Percentiles rank a stretch among this genome's conserved stretches.
phyloP scores from a whole-genome alignment of 169 alveolate genomes.

The Eimeria falciformis region DNA sequence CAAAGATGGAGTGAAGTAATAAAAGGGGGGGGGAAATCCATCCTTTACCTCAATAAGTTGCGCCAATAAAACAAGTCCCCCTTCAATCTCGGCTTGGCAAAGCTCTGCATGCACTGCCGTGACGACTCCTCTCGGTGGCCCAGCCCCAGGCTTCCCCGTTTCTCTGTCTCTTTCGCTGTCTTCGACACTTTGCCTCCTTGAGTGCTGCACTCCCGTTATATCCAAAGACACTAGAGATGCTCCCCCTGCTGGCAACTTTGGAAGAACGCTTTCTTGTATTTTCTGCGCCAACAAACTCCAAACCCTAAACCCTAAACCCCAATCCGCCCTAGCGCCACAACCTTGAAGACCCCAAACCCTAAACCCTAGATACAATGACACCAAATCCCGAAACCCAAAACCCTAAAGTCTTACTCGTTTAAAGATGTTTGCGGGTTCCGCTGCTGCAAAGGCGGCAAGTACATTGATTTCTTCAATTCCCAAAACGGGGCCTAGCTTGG shows the following conservation, averaged over 20 bases:
- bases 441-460: background rate
- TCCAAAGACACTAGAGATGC: slow-evolving; percentile 12
- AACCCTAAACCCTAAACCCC: slow-evolving; percentile 25
- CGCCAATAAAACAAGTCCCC: background rate
- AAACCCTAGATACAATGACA: background rate
- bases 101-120: background rate
- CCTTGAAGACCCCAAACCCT: background rate
- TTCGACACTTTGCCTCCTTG: background rate
- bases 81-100: slow-evolving; percentile 39
- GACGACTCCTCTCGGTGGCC: background rate
- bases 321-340: background rate
- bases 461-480: background rate
- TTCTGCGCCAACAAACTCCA: slow-evolving; percentile 18
- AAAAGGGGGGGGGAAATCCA: no score
- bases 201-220: slow-evolving; percentile 33
- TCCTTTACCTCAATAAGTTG: slow-evolving; percentile 14
- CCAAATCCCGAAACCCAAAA: slow-evolving; percentile 15
- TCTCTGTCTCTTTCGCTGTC: background rate
- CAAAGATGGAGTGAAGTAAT: no score
- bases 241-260: slow-evolving; percentile 3
- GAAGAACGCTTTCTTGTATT: background rate
- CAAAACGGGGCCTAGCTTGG: background rate
- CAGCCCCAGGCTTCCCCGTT: no score
- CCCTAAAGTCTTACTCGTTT: slow-evolving; percentile 11
- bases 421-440: background rate